Conservation (phyloP, 164 flowering plant species). For the Liriodendron chinense region DNA sequence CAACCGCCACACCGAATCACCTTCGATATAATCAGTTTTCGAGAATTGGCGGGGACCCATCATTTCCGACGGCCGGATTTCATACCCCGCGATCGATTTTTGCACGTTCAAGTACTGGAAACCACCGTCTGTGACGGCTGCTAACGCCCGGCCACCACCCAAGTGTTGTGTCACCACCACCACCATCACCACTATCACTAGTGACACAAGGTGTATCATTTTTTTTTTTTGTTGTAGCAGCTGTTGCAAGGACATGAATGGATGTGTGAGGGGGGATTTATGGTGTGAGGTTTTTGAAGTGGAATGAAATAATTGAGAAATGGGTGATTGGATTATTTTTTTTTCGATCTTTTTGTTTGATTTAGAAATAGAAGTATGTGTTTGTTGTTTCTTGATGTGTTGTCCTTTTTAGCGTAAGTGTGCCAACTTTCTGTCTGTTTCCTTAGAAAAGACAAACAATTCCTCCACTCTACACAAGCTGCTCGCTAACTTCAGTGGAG, state of each 20-base stretch:
- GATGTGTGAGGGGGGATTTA: slow-evolving; percentile 21
- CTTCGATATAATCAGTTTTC: slow-evolving; percentile 2
- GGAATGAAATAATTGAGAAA: slow-evolving; percentile 13
- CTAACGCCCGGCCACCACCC: slow-evolving; percentile 10
- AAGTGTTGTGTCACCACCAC: slow-evolving; percentile 3
- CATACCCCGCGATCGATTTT: slow-evolving; percentile 23
- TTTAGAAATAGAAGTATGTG: neutral
- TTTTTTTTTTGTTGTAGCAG: neutral
- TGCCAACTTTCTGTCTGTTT: slow-evolving; percentile 14
- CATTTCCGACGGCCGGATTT: neutral
- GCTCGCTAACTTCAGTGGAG: slow-evolving; percentile 1
- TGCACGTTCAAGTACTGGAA: slow-evolving; percentile 39
- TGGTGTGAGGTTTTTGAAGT: slow-evolving; percentile 13
- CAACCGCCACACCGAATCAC: slow-evolving; percentile 15
- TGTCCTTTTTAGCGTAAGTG: slow-evolving; percentile 1
- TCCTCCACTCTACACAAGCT: neutral
- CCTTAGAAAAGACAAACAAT: slow-evolving; percentile 20
- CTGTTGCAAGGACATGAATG: neutral
- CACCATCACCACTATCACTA: slow-evolving; percentile 6
- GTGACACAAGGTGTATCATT: slow-evolving; percentile 14
- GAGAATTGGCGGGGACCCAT: slow-evolving; percentile 6
- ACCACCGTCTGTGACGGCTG: neutral
- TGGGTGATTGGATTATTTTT: slow-evolving; percentile 5
- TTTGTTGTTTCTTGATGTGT: neutral
- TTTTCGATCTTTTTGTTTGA: neutral